Evolutionary conservation across 805 yeast species (phyloP), one percentile per base, ranked within the genome.

Genomic region (Nakazawaea pomicola): DNA sequence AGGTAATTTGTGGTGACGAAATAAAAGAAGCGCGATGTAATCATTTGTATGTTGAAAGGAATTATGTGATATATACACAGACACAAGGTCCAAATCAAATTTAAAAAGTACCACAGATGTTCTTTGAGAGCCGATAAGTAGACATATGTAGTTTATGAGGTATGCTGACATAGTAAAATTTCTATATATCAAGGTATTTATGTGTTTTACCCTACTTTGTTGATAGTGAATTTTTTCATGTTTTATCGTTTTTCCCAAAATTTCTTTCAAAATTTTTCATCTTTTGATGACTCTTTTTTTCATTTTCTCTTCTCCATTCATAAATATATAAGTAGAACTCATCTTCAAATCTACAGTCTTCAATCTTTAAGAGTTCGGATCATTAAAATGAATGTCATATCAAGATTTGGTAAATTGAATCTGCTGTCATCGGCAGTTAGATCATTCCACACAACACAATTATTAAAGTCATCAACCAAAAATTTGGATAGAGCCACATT

Each of bases 401-500:
- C 48, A 54, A 29, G 42, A 51, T 45, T 51, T 58, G 48, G 47
- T 53, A 53, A 54, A 47, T 55, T 49, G 47, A 33, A n/a, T n/a
- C n/a, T n/a, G n/a, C n/a, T n/a, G 18, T 44, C 39, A 46, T 43
- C n/a, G n/a, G n/a, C n/a, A n/a, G 43, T 45, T 43, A 48, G 47
- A 37, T 38, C 53, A 48, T 46, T 52, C 55, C 45, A 55, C 46
- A 48, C 60, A 55, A 25, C 53, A 53, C 20, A 32, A 36, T 18
- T 34, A 50, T 10, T 47, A 40, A 29, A 11, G 17, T 28, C 60
- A 12, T 58, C 66, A 8, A 49, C 61, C 40, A 52, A 61, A 54
- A 40, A 53, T 32, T 64, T 83, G 38, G 85, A 81, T 55, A 78
- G 95, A 61, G 98, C 98, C 43, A 89, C 95, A 12, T 74, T 91